These are phyloP conservation scores for Iberis pinnata DNA, from an alignment of 345 rosid species.

Conservation along the genomic window DNA sequence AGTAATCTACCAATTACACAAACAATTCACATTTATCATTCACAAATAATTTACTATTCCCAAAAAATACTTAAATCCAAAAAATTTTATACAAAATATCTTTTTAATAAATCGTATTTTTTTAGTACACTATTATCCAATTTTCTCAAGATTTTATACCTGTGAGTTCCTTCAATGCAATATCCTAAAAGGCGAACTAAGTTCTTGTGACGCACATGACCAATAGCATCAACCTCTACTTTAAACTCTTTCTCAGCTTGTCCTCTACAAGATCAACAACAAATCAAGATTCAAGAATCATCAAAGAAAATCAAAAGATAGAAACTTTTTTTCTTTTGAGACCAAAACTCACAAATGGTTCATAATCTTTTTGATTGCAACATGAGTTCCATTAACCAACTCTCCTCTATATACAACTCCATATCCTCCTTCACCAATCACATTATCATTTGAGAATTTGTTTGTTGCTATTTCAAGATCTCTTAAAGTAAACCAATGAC, in stretches of 20 bases:
- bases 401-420: conserved; percentile 79
- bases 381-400: conserved; percentile 63
- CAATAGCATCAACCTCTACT: conserved; percentile 93
- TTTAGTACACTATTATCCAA: no score
- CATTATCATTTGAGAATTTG: conserved; percentile 51
- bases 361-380: conserved; percentile 87
- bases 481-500: conserved; percentile 94
- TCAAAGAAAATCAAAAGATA: conserved; percentile 4
- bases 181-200: conserved; percentile 89
- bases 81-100: no score
- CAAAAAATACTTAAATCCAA: no score
- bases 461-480: conserved; percentile 74
- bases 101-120: no score
- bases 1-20: no score
- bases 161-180: conserved; percentile 91
- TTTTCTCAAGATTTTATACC: no score
- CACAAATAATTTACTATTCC: no score
- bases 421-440: conserved; percentile 64
- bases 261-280: conserved; percentile 45
- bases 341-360: conserved; percentile 63
- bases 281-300: conserved; percentile 2
- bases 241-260: conserved; percentile 93
- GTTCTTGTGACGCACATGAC: conserved; percentile 91
- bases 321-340: background rate
- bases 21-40: no score